Evolutionary conservation across 495 filamentous ascomycete species (phyloP).

Genomic region (Penicillium flavigenum): DNA sequence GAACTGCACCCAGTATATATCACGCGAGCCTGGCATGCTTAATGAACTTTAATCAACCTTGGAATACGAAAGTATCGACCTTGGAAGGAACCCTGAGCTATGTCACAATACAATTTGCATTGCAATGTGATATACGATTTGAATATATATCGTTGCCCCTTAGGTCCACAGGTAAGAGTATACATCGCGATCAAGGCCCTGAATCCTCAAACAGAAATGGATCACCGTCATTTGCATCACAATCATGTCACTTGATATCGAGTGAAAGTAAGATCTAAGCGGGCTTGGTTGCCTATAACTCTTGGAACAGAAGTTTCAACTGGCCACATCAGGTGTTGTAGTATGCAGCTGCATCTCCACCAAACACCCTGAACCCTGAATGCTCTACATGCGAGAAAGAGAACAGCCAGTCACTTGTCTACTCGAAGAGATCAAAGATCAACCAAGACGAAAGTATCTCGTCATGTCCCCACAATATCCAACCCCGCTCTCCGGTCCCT

Average conservation of each 20-base stretch:
- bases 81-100: not conserved
- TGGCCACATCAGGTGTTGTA: not conserved
- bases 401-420: not conserved
- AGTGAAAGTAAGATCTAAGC: not conserved
- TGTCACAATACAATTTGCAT: not conserved
- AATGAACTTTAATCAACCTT: not conserved
- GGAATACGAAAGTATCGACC: not conserved
- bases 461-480: constrained; percentile 13
- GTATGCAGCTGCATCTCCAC: not conserved
- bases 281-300: not conserved
- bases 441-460: constrained; percentile 9
- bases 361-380: not conserved
- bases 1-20: not conserved
- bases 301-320: not conserved
- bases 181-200: not conserved
- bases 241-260: constrained; percentile 7
- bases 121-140: not conserved
- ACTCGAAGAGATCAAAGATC: not conserved
- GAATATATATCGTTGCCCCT: not conserved
- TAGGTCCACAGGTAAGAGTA: not conserved
- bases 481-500: constrained; percentile 16
- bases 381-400: not conserved
- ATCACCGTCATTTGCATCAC: not conserved
- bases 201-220: not conserved
- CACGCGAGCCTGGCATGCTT: not conserved